Evolutionary conservation across 73 alveolate genomes (phyloP), one percentile per base, ranked within the genome.

Genomic region (Blepharisma stoltei): DNA sequence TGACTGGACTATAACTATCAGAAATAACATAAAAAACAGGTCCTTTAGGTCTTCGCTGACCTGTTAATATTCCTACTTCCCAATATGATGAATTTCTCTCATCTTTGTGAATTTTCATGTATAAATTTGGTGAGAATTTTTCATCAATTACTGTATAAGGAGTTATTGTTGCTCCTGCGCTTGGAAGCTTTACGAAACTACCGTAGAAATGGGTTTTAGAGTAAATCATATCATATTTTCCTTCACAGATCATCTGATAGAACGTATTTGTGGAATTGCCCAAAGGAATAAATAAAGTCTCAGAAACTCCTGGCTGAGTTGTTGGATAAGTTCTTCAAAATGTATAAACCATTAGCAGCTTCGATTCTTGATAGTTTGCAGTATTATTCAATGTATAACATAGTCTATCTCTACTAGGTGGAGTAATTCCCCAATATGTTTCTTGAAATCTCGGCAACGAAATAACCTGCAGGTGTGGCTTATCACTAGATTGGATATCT

Each of bases 21-120:
- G 94, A 86, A 70, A 86, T 44, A 1, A 88, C 81, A 85, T 76
- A 83, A 73, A 86, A 78, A 5, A 73, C 77, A 43, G 83, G 70
- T 18, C 94, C 94, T 11, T 18, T 44, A 14, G 38, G 49, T 14
- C 73, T 38, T 14, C 23, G 1, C 2, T 60, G 37, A 20, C 14
- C 11, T 18, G 73, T 2, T 9, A 14, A 9, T 20, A 38, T 18
- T 9, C 18, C 11, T 14, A 60, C 73, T 18, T 60, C 23, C 73
- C 73, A 60, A 60, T 18, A 60, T 32, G 41, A 32, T 32, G 41
- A 32, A 32, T 32, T 32, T 32, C 3, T 32, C 41, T 32, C 41
- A 32, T 32, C 41, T 32, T 32, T 32, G 41, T 32, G 41, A 32
- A 32, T 3, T 32, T 32, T 32, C 41, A 32, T 32, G 41, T 32